Evolutionary conservation across 1,284 basidiomycete species (phyloP), one percentile per base, ranked within the genome.

Genomic region (Pseudozyma tsukubaensis): DNA sequence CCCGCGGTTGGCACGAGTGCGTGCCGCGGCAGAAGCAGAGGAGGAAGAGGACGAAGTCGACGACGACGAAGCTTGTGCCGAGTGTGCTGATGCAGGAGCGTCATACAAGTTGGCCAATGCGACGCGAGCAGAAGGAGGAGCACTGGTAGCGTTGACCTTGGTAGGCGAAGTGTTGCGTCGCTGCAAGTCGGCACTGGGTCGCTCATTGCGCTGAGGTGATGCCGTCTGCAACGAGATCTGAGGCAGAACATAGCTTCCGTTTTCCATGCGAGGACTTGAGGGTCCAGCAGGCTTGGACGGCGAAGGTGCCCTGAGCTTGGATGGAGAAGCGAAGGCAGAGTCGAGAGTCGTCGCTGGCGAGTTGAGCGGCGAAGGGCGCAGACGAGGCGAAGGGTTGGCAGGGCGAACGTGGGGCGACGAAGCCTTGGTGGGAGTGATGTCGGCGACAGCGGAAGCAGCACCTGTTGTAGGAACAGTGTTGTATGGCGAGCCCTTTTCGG

Each of bases 161-260:
- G 66, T 65, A 1, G 73, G 73, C 49, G 73, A 76, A 32, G 69
- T 76, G 55, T 67, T 67, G 50, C 69, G 73, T 19, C 73, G 69
- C 54, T 75, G 72, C 54, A 75, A 35, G 29, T 70, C 62, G 16
- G 51, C 58, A 4, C 21, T 37, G 0, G 52, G 56, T 12, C 62
- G 59, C 48, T 70, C 67, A 50, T 63, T 67, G 40, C 62, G 57
- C 60, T 66, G 66, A 4, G 71, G 71, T 39, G 71, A 69, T 9
- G 67, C 67, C 1, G 57, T 60, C 47, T 75, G 72, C 32, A 75
- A 52, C 47, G 61, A 55, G 57, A 75, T 70, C 60, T 70, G 67
- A 0, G 70, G 70, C 24, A 72, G 48, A 12, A 64, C 50, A 24
- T 65, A 71, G 56, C 48, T 48, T 32, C 32, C 59, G 7, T 50